phyloP scores from a whole-genome alignment of 169 alveolate genomes.

The Cryptosporidium meleagridis region DNA sequence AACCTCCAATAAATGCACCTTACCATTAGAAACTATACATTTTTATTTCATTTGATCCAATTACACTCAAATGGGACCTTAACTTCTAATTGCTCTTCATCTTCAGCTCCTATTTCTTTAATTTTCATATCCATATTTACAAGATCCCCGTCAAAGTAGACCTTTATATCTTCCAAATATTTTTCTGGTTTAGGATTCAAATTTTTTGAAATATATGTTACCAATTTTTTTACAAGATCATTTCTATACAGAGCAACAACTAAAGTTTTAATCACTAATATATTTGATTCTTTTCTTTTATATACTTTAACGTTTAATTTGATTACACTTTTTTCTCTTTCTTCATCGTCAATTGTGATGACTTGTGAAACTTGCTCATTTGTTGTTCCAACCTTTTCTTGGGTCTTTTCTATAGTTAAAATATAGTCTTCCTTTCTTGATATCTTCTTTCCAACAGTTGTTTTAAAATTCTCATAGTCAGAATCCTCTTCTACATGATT shows the following conservation, averaged over 20 bases:
- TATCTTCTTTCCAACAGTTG: background rate
- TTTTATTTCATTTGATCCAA: background rate
- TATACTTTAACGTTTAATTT: conserved; percentile 49
- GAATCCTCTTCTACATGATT: background rate
- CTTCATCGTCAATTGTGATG: conserved; percentile 7
- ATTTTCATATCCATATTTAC: background rate
- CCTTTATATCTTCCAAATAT: conserved; percentile 32
- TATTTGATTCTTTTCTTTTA: conserved; percentile 44
- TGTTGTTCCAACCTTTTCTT: background rate
- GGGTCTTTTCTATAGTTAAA: background rate
- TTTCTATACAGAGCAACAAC: conserved; percentile 31
- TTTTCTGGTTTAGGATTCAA: conserved; percentile 4
- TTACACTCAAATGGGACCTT: conserved; percentile 60
- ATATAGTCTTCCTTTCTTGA: background rate
- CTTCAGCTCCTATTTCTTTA: conserved; percentile 41
- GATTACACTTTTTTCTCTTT: background rate
- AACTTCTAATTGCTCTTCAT: conserved; percentile 61
- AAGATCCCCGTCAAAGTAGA: conserved; percentile 53
- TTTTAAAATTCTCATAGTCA: background rate
- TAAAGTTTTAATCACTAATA: conserved; percentile 20
- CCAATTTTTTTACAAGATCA: conserved; percentile 15
- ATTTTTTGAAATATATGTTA: conserved; percentile 44
- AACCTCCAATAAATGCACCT: conserved; percentile 73
- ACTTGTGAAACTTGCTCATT: conserved; percentile 9
- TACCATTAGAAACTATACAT: background rate